These are phyloP conservation scores for Hamamelis virginiana DNA, from an alignment of 164 flowering plant species.

Conservation along the genomic window DNA sequence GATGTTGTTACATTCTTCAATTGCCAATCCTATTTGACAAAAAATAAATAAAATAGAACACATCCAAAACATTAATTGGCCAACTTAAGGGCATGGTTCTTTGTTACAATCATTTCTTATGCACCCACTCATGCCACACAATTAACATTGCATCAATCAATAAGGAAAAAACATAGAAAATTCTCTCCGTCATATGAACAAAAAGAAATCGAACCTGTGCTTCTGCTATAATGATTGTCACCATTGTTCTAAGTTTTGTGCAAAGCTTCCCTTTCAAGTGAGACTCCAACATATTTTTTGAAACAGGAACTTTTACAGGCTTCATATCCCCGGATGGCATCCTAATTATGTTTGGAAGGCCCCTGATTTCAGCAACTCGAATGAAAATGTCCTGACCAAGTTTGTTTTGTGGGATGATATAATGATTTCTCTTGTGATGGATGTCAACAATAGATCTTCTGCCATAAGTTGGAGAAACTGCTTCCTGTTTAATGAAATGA, in stretches of 20 bases:
- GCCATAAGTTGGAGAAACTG: constrained; percentile 34
- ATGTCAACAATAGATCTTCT: constrained; percentile 52
- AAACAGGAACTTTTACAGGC: constrained; percentile 80
- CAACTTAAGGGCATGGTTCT: too few relatives aligned
- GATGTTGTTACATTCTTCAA: too few relatives aligned
- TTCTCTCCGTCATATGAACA: neutral
- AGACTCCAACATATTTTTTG: constrained; percentile 76
- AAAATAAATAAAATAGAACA: neutral
- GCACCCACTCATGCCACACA: neutral
- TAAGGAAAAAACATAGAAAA: neutral
- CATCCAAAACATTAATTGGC: too few relatives aligned
- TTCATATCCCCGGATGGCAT: constrained; percentile 87
- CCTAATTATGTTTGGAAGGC: constrained; percentile 49
- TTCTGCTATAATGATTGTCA: constrained; percentile 63
- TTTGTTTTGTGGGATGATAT: constrained; percentile 79
- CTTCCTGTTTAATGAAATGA: constrained; percentile 38
- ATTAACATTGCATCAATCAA: neutral
- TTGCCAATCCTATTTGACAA: neutral
- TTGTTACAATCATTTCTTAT: too few relatives aligned
- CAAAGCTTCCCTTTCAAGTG: constrained; percentile 58
- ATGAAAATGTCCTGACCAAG: constrained; percentile 91
- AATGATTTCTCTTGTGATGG: constrained; percentile 61
- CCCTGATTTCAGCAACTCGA: constrained; percentile 58
- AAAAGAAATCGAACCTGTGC: constrained; percentile 58
- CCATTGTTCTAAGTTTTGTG: constrained; percentile 47